Conservation (phyloP, 2,329 filamentous ascomycete genomes). For the Alternaria arborescens region DNA sequence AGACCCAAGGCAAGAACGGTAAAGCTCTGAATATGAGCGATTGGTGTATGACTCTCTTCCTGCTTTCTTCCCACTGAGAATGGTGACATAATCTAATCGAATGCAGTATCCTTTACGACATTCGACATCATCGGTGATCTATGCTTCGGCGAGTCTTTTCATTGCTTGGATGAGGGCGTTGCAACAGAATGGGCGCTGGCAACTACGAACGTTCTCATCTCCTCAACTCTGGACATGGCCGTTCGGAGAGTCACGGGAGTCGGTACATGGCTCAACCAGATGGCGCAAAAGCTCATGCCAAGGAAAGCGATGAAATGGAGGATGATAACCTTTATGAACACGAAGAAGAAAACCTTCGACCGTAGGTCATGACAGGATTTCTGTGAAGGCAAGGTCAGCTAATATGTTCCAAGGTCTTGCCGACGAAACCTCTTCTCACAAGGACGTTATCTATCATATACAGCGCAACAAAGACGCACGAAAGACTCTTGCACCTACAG, state of each 20-base stretch:
- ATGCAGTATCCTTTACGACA: not conserved
- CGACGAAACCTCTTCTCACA: not conserved
- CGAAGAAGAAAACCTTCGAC: not conserved
- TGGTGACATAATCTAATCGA: not conserved
- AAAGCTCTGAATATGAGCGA: not conserved
- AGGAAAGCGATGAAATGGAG: slow-evolving; percentile 1
- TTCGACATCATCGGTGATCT: slow-evolving; percentile 7
- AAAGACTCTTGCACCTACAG: not conserved
- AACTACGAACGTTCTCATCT: not conserved
- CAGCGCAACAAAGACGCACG: not conserved
- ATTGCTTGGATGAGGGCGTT: not conserved
- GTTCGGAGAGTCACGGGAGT: not conserved
- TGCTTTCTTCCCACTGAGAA: rapidly evolving
- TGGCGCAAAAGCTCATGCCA: not conserved
- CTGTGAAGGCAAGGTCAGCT: not conserved
- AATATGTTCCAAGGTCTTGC: not conserved
- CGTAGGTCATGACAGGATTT: not conserved
- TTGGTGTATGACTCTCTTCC: not conserved
- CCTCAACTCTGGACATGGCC: not conserved
- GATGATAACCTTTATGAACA: not conserved
- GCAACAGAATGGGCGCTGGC: slow-evolving; percentile 2
- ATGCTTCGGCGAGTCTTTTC: slow-evolving; percentile 3
- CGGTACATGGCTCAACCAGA: not conserved
- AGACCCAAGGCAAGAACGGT: not conserved
- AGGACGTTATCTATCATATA: slow-evolving; percentile 2